Base-by-base conservation (phyloP, 2,329 filamentous ascomycete species). In the Lachnellula arida region DNA sequence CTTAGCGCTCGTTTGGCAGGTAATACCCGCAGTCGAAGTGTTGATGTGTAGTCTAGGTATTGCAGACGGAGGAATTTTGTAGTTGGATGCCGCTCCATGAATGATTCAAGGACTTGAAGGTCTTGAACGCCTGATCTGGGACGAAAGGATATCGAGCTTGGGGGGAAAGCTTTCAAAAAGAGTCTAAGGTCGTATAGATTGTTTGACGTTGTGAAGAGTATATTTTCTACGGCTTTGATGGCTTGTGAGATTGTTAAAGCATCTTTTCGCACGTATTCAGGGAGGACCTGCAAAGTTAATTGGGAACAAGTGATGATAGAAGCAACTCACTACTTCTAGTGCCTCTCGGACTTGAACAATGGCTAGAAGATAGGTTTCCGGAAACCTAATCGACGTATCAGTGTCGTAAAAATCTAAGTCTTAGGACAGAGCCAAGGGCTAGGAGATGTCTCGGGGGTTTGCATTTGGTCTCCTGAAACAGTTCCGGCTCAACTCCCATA, bases 21-120 rank as follows among this genome's bases (percentile, higher is more conserved):
- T 2, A 94, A 72, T 59, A 90, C 80, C 3, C 88, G 81, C 61
- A 83, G 78, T 15, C 88, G 80, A 0, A 84, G 70, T 2, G 81
- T 87, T 2, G 83, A 82, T n/a, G 88, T 90, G 70, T 88, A 87
- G 70, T 95, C 90, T 23, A 88, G 75, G 84, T 87, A 95, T 70
- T 88, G 86, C 12, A 93, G 74, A 59, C 89, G 85, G 17, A 95
- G 71, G 65, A 86, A 92, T 58, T 85, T 82, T 4, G 84, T 73
- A 0, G 73, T 69, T 0, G 77, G 71, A 53, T 85, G 76, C 17
- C 72, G 68, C 17, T 72, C 68, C 9, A 84, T 68, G 64, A 87
- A 84, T 1, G 49, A 25, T 19, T n/a, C 55, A 23, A 68, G 47
- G 1, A 46, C 19, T 4, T 62, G 42, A 1, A 76, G 63, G 9